These are phyloP conservation scores for Aureobasidium zeae DNA, from an alignment of 2,329 filamentous ascomycete species.

Conservation along the genomic window DNA sequence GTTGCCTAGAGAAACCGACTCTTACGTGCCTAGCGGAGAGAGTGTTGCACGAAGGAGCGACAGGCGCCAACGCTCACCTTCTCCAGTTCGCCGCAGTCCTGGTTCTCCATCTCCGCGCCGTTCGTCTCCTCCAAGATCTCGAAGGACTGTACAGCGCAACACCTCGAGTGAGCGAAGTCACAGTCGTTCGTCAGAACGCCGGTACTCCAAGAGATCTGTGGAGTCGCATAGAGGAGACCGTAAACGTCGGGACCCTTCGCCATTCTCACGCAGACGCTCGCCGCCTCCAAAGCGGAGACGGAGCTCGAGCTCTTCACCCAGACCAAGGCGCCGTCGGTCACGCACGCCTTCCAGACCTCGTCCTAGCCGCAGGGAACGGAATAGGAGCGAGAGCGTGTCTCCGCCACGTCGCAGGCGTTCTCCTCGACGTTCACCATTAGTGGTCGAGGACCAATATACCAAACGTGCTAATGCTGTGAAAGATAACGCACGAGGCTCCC, in stretches of 20 bases:
- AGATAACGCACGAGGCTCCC: background rate
- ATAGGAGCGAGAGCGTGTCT: conserved; percentile 10
- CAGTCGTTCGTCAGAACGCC: conserved; percentile 10
- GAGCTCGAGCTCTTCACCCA: conserved; percentile 1
- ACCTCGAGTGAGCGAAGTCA: conserved; percentile 14
- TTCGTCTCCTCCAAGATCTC: background rate
- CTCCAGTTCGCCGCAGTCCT: conserved; percentile 3
- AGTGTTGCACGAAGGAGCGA: conserved; percentile 12
- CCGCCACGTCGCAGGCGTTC: conserved; percentile 9
- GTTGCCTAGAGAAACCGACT: conserved; percentile 44
- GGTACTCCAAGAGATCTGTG: background rate
- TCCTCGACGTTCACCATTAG: background rate
- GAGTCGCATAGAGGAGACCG: conserved; percentile 8
- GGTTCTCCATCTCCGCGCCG: conserved; percentile 14
- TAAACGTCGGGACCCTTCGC: conserved; percentile 21
- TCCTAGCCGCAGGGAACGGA: conserved; percentile 19
- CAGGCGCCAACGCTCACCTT: conserved; percentile 17
- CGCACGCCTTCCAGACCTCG: conserved; percentile 31
- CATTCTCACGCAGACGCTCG: conserved; percentile 23
- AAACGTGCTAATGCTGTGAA: conserved; percentile 7
- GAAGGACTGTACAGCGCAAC: conserved; percentile 4
- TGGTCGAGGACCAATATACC: background rate
- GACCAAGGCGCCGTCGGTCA: conserved; percentile 14
- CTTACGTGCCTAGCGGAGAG: conserved; percentile 45
- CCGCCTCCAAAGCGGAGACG: conserved; percentile 17